A percentile compares a stretch with the other conserved stretches of the same genome.
Evolutionary conservation across 495 filamentous ascomycete genomes (phyloP).

Genomic region (Penicillium coprophilum): DNA sequence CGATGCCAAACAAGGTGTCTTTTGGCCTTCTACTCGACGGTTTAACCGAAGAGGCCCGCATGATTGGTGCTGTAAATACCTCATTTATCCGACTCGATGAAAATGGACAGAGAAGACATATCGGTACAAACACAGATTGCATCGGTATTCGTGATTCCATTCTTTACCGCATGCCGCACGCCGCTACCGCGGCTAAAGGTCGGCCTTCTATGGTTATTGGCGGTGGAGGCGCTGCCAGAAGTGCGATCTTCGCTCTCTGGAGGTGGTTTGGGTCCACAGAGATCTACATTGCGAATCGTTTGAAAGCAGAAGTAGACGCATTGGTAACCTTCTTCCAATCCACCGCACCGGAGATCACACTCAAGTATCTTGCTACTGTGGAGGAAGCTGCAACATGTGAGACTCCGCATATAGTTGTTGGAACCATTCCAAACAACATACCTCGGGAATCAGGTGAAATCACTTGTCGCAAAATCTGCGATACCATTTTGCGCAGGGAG

Average conservation of each 20-base stretch:
- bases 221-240: constrained; percentile 58
- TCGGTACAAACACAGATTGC: constrained; percentile 66
- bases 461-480: constrained; percentile 33
- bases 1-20: constrained; percentile 65
- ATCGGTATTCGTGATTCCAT: constrained; percentile 62
- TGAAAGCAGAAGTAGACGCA: constrained; percentile 51
- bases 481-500: constrained; percentile 42
- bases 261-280: constrained; percentile 53
- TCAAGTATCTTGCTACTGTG: constrained; percentile 49
- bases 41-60: constrained; percentile 55
- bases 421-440: constrained; percentile 58
- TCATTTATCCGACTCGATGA: constrained; percentile 49
- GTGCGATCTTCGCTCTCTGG: constrained; percentile 60
- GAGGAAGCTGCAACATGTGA: constrained; percentile 49
- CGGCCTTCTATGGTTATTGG: constrained; percentile 54
- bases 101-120: constrained; percentile 40
- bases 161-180: constrained; percentile 47
- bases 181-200: constrained; percentile 32
- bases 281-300: constrained; percentile 62
- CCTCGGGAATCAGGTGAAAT: constrained; percentile 51
- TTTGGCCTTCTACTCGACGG: constrained; percentile 57
- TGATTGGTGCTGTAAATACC: constrained; percentile 64
- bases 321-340: constrained; percentile 48
- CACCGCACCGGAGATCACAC: constrained; percentile 3
- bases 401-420: constrained; percentile 51